These are phyloP conservation scores for Pythium oligandrum DNA, from an alignment of 352 stramenopile genomes.

Conservation along the genomic window DNA sequence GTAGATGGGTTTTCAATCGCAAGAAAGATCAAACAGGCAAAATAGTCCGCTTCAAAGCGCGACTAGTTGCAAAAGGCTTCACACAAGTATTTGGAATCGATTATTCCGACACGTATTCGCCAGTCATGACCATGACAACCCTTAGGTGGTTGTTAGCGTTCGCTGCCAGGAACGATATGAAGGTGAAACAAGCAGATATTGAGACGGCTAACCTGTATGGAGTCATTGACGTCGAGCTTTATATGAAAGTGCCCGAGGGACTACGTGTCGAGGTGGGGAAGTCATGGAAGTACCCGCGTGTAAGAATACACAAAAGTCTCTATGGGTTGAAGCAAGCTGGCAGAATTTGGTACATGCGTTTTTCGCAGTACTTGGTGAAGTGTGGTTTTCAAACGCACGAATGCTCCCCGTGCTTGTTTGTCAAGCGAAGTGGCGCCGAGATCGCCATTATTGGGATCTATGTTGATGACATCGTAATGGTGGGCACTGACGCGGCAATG, in stretches of 20 bases:
- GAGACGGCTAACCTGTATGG: conserved; percentile 16
- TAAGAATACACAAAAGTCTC: conserved; percentile 11
- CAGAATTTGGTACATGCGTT: conserved; percentile 14
- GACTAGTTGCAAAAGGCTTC: conserved; percentile 15
- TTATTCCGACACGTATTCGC: conserved; percentile 19
- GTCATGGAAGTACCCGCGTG: conserved; percentile 6
- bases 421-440: conserved; percentile 16
- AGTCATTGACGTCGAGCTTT: conserved; percentile 17
- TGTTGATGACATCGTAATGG: conserved; percentile 16
- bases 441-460: conserved; percentile 19
- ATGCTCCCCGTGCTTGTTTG: conserved; percentile 11
- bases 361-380: conserved; percentile 17
- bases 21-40: conserved; percentile 9
- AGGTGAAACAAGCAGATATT: conserved; percentile 17
- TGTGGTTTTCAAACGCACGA: conserved; percentile 13
- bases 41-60: conserved; percentile 9
- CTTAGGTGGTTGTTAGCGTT: conserved; percentile 17
- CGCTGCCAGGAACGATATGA: conserved; percentile 9
- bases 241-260: conserved; percentile 13
- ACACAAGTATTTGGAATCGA: conserved; percentile 13
- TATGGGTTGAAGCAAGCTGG: conserved; percentile 20
- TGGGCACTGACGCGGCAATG: conserved; percentile 16
- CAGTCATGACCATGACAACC: conserved; percentile 19
- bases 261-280: conserved; percentile 18
- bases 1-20: conserved; percentile 8